Conservation (phyloP, 1,139 yeast species). For the Magnusiomyces tetraspermus region DNA sequence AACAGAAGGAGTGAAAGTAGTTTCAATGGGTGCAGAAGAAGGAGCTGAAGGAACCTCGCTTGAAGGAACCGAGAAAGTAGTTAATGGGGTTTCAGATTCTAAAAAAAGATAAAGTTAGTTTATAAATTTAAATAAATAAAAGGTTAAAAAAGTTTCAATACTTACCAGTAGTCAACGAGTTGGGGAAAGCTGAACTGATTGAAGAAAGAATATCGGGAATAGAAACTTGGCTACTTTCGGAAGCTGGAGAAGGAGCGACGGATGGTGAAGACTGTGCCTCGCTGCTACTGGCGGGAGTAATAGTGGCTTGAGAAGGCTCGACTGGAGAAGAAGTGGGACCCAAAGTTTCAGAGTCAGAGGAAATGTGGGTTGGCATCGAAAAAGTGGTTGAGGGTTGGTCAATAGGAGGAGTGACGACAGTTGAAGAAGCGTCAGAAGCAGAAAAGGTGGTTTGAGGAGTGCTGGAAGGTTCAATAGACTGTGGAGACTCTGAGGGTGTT, state of each 20-base stretch:
- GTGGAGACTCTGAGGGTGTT: too few species aligned
- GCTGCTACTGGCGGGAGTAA: too few species aligned
- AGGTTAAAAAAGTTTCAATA: too few species aligned
- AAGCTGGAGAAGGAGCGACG: too few species aligned
- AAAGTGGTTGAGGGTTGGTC: background rate
- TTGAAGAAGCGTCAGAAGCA: background rate
- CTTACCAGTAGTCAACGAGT: conserved; percentile 8
- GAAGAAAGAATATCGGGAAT: conserved; percentile 21
- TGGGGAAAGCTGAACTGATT: conserved; percentile 23
- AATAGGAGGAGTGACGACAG: background rate
- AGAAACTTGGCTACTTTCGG: conserved; percentile 16
- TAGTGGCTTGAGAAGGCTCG: conserved; percentile 8
- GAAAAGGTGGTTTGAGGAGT: background rate
- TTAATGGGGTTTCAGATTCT: conserved; percentile 3
- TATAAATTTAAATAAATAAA: background rate
- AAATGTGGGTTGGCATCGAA: background rate
- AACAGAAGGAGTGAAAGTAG: background rate
- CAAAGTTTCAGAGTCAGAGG: background rate
- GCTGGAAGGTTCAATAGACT: background rate
- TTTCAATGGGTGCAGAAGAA: background rate
- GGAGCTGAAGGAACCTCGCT: background rate
- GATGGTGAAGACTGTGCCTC: too few species aligned
- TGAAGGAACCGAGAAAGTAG: background rate
- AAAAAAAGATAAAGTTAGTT: background rate
- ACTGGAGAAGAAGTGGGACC: background rate